Conservation (phyloP, 805 yeast species). For the Lipomyces yamanashiensis region DNA sequence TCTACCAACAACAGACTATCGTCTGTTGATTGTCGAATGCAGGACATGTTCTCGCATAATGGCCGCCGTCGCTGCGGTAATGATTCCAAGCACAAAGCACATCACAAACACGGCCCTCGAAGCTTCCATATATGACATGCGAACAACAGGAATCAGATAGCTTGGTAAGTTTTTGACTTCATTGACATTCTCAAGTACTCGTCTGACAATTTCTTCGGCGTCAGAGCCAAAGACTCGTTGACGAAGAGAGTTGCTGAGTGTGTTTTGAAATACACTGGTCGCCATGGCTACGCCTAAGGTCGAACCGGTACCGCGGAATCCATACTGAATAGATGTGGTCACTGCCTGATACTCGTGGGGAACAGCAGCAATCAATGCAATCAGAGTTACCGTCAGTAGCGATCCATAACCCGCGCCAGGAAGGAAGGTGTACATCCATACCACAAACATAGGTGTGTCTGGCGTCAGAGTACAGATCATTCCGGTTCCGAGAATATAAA, state of each 20-base stretch:
- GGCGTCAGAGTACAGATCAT: constrained; percentile 25
- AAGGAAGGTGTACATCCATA: constrained; percentile 40
- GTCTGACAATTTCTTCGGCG: constrained; percentile 22
- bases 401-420: constrained; percentile 63
- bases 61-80: constrained; percentile 23
- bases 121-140: constrained; percentile 32
- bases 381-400: constrained; percentile 60
- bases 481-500: constrained; percentile 28
- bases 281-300: constrained; percentile 68
- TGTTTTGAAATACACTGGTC: constrained; percentile 58
- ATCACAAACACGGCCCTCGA: constrained; percentile 29
- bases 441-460: constrained; percentile 21
- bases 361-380: constrained; percentile 69
- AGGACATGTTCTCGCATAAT: constrained; percentile 35
- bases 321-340: constrained; percentile 77
- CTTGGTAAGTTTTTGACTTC: constrained; percentile 25
- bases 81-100: constrained; percentile 25
- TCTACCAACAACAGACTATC: constrained; percentile 2
- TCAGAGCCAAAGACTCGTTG: constrained; percentile 29
- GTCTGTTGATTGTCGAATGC: constrained; percentile 27
- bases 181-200: constrained; percentile 24
- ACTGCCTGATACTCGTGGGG: constrained; percentile 65
- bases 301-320: constrained; percentile 72
- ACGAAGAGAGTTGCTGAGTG: constrained; percentile 42
- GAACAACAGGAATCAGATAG: constrained; percentile 22